Conservation (phyloP, 2,329 filamentous ascomycete genomes). For the Akanthomyces uredinophilus region DNA sequence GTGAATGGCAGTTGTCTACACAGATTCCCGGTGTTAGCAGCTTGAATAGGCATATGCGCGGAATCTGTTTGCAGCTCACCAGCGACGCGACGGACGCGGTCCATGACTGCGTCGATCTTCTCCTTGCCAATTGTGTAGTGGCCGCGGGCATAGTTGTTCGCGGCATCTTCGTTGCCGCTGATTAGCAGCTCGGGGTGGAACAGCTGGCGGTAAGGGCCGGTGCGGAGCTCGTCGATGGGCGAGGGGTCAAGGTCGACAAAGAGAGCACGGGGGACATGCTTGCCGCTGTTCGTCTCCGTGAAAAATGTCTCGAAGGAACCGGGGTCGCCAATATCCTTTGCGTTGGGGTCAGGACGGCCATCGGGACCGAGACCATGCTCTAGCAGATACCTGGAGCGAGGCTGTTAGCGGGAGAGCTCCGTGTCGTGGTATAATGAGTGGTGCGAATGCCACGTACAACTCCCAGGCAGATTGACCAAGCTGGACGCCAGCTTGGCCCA, state of each 20-base stretch:
- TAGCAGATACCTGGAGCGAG: constrained; percentile 58
- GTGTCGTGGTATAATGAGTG: constrained; percentile 6
- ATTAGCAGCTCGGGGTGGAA: constrained; percentile 70
- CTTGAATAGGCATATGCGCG: not conserved
- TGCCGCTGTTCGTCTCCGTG: constrained; percentile 65
- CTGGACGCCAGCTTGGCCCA: constrained; percentile 67
- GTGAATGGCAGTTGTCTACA: constrained; percentile 65
- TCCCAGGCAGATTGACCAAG: constrained; percentile 72
- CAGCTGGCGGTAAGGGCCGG: constrained; percentile 60
- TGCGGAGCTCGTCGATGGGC: constrained; percentile 69
- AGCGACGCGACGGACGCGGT: constrained; percentile 63
- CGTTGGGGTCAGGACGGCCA: constrained; percentile 58
- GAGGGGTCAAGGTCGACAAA: constrained; percentile 70
- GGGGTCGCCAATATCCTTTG: constrained; percentile 53
- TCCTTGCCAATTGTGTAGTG: constrained; percentile 75
- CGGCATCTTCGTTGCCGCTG: constrained; percentile 71
- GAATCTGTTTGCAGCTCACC: constrained; percentile 40
- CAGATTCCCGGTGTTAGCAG: constrained; percentile 7
- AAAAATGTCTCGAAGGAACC: constrained; percentile 71
- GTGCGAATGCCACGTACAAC: constrained; percentile 50
- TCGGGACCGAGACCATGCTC: constrained; percentile 65
- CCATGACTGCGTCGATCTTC: constrained; percentile 66
- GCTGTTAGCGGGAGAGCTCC: constrained; percentile 1
- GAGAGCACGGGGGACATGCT: constrained; percentile 67
- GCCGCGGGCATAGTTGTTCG: constrained; percentile 72